Evolutionary conservation across 768 basidiomycete genomes (phyloP).

Genomic region (Cyclocybe cylindracea): DNA sequence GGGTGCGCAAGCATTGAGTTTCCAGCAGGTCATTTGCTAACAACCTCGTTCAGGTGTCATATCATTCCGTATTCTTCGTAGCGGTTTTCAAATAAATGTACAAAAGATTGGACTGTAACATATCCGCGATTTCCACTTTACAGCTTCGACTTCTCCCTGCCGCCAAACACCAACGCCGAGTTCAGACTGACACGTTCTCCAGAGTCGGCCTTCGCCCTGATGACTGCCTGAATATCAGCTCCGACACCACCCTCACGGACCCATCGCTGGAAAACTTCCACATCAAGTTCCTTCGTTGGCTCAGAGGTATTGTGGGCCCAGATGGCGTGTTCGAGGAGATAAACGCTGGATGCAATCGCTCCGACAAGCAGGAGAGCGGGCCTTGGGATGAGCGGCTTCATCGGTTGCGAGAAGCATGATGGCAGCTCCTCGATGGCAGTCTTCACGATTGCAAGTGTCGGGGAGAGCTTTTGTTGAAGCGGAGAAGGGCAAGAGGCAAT

Average conservation of each 20-base stretch:
- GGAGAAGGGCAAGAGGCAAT: constrained; percentile 41
- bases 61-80: constrained; percentile 50
- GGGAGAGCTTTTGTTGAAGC: constrained; percentile 27
- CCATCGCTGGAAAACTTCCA: constrained; percentile 56
- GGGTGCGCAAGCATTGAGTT: constrained; percentile 52
- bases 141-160: constrained; percentile 8
- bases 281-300: constrained; percentile 39
- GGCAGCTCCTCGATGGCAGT: constrained; percentile 41
- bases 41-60: constrained; percentile 49
- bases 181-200: constrained; percentile 26
- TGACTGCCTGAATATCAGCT: constrained; percentile 37
- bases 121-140: constrained; percentile 1
- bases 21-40: not conserved
- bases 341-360: constrained; percentile 50
- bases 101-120: not conserved
- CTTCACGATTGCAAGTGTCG: constrained; percentile 33
- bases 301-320: constrained; percentile 47
- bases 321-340: constrained; percentile 68
- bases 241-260: constrained; percentile 43
- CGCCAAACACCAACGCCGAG: constrained; percentile 37
- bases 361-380: constrained; percentile 62
- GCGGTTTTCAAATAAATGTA: not conserved
- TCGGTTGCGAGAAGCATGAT: constrained; percentile 38
- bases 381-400: constrained; percentile 51
- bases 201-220: constrained; percentile 23